phyloP scores from a whole-genome alignment of 495 filamentous ascomycete genomes.

The Tuber melanosporum region DNA sequence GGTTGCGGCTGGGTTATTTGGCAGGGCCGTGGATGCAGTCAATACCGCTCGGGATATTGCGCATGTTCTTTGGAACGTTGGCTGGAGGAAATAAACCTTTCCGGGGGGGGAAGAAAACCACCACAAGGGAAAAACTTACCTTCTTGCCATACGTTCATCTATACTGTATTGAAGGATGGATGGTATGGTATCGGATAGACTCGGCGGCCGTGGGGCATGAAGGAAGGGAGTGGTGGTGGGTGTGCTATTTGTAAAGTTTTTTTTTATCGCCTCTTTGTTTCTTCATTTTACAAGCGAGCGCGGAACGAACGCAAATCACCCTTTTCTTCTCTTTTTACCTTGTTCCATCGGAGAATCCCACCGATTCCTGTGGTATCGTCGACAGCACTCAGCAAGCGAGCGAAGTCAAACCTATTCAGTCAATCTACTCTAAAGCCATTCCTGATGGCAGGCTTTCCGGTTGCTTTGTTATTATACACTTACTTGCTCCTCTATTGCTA shows the following conservation, averaged over 20 bases:
- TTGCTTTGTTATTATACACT: slow-evolving; percentile 2
- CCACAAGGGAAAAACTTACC: background rate
- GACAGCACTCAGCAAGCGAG: background rate
- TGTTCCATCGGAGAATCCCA: background rate
- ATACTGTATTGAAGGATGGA: background rate
- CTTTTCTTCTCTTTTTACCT: background rate
- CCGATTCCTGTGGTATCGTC: background rate
- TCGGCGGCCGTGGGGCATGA: background rate
- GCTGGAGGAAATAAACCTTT: slow-evolving; percentile 65
- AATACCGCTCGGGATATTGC: slow-evolving; percentile 95
- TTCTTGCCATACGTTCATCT: background rate
- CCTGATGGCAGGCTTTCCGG: background rate
- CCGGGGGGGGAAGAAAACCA: background rate
- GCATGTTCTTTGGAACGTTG: slow-evolving; percentile 96
- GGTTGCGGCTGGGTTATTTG: slow-evolving; percentile 57
- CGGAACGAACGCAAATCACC: background rate
- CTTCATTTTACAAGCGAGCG: background rate
- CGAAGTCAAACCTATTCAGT: background rate
- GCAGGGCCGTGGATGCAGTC: slow-evolving; percentile 82
- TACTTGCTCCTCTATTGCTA: background rate
- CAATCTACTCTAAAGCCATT: background rate
- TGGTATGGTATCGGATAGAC: background rate
- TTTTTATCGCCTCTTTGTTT: background rate
- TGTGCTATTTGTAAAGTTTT: background rate
- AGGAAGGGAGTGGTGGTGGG: background rate